Conservation (phyloP, 2,329 filamentous ascomycete species). For the Ophiostoma australiae region DNA sequence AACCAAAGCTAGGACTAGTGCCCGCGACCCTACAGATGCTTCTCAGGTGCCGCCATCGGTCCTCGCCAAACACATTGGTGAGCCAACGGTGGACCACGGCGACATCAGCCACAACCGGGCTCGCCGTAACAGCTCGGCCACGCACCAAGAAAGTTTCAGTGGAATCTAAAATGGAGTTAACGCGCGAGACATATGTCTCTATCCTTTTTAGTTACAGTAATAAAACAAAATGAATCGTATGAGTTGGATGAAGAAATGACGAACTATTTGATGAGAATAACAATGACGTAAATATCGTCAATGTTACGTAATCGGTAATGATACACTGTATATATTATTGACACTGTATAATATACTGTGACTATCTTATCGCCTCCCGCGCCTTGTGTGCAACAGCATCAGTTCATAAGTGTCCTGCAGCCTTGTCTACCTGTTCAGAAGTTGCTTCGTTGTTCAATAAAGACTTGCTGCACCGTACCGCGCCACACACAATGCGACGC, state of each 20-base stretch:
- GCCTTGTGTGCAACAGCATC: not conserved
- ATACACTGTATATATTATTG: not conserved
- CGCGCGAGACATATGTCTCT: not conserved
- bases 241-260: not conserved
- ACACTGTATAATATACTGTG: not conserved
- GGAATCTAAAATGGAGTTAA: conserved; percentile 37
- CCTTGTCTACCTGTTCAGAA: not conserved
- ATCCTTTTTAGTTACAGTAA: not conserved
- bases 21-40: conserved; percentile 49
- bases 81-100: conserved; percentile 43
- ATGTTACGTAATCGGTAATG: not conserved
- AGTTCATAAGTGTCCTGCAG: not conserved
- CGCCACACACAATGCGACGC: not conserved
- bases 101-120: conserved; percentile 42
- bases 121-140: conserved; percentile 43
- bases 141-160: conserved; percentile 46
- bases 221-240: not conserved
- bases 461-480: not conserved
- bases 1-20: not conserved
- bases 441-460: not conserved
- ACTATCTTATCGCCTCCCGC: not conserved
- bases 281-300: not conserved
- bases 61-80: conserved; percentile 44
- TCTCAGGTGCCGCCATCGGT: conserved; percentile 55
- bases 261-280: not conserved